Conservation (phyloP, 352 stramenopile species). For the Phytopythium ostracodes region DNA sequence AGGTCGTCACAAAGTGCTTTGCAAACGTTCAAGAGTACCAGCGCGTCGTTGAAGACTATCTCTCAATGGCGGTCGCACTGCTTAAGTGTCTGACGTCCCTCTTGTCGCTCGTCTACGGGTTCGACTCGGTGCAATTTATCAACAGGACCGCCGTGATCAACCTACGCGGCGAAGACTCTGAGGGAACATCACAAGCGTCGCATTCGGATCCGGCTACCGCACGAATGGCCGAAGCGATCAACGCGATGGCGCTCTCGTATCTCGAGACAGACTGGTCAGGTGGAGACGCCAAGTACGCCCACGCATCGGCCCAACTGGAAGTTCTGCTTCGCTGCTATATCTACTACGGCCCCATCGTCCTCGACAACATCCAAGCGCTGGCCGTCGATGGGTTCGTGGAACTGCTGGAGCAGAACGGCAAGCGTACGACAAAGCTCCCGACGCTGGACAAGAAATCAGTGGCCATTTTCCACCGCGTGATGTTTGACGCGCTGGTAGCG, state of each 20-base stretch:
- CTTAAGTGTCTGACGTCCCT: constrained; percentile 22
- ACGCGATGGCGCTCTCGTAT: constrained; percentile 25
- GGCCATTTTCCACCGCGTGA: constrained; percentile 36
- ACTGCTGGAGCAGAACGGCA: constrained; percentile 29
- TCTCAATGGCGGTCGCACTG: constrained; percentile 19
- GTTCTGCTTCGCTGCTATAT: constrained; percentile 36
- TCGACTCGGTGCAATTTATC: constrained; percentile 16
- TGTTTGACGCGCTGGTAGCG: constrained; percentile 41
- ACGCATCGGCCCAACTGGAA: constrained; percentile 36
- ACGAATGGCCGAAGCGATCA: constrained; percentile 31
- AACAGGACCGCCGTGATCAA: constrained; percentile 11
- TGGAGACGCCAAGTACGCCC: constrained; percentile 32
- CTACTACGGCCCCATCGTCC: constrained; percentile 25
- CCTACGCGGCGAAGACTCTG: constrained; percentile 6
- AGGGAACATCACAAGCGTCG: constrained; percentile 7
- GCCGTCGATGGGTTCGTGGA: constrained; percentile 37
- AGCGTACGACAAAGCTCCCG: constrained; percentile 16
- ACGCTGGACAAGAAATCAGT: constrained; percentile 57
- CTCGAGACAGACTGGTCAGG: constrained; percentile 43
- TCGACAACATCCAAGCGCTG: constrained; percentile 49
- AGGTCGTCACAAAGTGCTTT: constrained; percentile 27
- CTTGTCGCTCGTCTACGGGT: constrained; percentile 18
- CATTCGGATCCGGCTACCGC: background rate
- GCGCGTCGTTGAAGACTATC: constrained; percentile 15
- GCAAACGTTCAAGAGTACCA: constrained; percentile 20